A percentile compares a stretch with the other conserved stretches of the same genome.
These are phyloP conservation scores for Fomitopsis pulvina DNA, from an alignment of 768 basidiomycete species.

Conservation along the genomic window DNA sequence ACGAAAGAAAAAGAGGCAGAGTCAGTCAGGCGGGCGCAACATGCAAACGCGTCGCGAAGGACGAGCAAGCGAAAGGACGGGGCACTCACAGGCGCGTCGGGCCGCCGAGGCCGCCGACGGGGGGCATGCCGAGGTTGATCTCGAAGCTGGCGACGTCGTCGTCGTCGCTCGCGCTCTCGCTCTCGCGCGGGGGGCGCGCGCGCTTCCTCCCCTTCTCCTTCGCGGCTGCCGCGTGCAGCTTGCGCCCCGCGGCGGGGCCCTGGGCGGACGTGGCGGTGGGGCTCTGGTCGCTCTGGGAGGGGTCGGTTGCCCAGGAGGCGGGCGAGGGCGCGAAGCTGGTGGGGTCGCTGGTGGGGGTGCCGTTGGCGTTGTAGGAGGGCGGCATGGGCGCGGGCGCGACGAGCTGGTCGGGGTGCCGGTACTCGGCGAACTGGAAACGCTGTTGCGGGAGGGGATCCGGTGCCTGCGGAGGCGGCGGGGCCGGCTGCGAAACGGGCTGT, in stretches of 20 bases:
- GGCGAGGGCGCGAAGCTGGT: conserved; percentile 11
- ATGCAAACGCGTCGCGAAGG: too few relatives aligned
- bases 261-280: conserved; percentile 1
- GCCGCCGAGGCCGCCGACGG: conserved; percentile 11
- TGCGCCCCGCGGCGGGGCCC: conserved; percentile 1
- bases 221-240: background rate
- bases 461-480: background rate
- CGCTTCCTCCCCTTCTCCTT: conserved; percentile 6
- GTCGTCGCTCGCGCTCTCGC: conserved; percentile 15
- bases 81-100: conserved; percentile 15
- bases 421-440: conserved; percentile 12
- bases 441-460: background rate
- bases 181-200: conserved; percentile 5
- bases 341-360: conserved; percentile 13
- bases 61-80: too few relatives aligned
- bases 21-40: background rate
- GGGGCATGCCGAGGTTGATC: conserved; percentile 12
- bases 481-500: background rate
- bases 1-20: too few relatives aligned
- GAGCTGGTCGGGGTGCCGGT: conserved; percentile 13
- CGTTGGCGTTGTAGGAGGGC: background rate
- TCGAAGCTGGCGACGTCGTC: conserved; percentile 8
- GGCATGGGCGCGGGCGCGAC: background rate
- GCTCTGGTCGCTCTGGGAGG: conserved; percentile 4
- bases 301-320: conserved; percentile 12